These are phyloP conservation scores for Fusarium nodosum DNA, from an alignment of 2,329 filamentous ascomycete genomes.

Conservation along the genomic window DNA sequence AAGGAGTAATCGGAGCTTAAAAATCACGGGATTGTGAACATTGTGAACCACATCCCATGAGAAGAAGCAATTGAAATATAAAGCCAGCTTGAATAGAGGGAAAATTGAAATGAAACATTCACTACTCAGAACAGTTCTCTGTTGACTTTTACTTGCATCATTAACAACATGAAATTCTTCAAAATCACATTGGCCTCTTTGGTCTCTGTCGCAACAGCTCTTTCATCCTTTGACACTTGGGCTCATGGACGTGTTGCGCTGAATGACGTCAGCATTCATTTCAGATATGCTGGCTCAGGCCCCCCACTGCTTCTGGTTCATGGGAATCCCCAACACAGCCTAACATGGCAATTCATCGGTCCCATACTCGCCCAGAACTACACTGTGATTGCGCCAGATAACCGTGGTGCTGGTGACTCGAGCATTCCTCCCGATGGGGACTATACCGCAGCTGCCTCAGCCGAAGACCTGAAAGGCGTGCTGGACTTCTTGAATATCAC, in stretches of 20 bases:
- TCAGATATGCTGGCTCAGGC: slow-evolving; percentile 58
- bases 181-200: slow-evolving; percentile 9
- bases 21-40: background rate
- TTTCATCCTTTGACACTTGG: slow-evolving; percentile 56
- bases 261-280: slow-evolving; percentile 59
- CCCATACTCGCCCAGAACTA: slow-evolving; percentile 54
- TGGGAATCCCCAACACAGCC: slow-evolving; percentile 58
- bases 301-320: slow-evolving; percentile 59
- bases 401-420: slow-evolving; percentile 58
- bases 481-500: slow-evolving; percentile 60
- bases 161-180: slow-evolving; percentile 8
- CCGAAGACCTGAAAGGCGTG: slow-evolving; percentile 56
- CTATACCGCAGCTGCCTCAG: slow-evolving; percentile 58
- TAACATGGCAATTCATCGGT: slow-evolving; percentile 44
- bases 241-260: slow-evolving; percentile 54
- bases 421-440: slow-evolving; percentile 56
- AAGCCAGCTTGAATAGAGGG: background rate
- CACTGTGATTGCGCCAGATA: slow-evolving; percentile 60
- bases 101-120: fast-evolving
- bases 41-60: background rate
- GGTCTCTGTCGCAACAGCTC: slow-evolving; percentile 9
- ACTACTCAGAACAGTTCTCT: fast-evolving
- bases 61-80: background rate
- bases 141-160: background rate
- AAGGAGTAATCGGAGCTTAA: slow-evolving; percentile 34